Evolutionary conservation across 352 stramenopile genomes (phyloP), one percentile per base, ranked within the genome.

Genomic region (Globisporangium recalcitrans): DNA sequence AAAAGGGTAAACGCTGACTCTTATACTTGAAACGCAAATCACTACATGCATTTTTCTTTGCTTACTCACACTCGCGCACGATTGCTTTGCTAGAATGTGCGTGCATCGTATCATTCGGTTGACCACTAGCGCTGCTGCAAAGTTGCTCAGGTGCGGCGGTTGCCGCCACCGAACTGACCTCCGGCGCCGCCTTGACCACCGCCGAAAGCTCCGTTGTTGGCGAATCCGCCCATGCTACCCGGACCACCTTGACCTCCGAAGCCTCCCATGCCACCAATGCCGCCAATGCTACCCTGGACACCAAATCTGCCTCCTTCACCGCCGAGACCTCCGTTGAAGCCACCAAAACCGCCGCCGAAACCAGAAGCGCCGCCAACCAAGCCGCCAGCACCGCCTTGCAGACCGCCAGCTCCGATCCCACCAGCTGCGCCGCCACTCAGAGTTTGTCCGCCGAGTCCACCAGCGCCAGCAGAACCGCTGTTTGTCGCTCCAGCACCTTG

Each of bases 401-500:
- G n/a, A 32, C 21, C 21, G 3, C 21, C 47, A 31, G 47, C n/a
- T n/a, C n/a, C 31, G 7, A 36, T 36, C 13, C 31, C 31, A 10
- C 31, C 31, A 36, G 31, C 31, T 36, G 31, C 31, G n/a, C n/a
- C n/a, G n/a, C n/a, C n/a, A n/a, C n/a, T n/a, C n/a, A n/a, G n/a
- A n/a, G n/a, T n/a, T n/a, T n/a, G n/a, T 36, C 31, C 31, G 31
- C 31, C 31, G 31, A 36, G 31, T 10, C 31, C 31, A 14, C 31
- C 31, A 36, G n/a, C n/a, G n/a, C 31, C 31, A 42, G 13, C 36
- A 48, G 32, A 4, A 14, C 32, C 52, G 7, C 53, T 36, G 16
- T 60, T 60, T 21, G 21, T 8, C 3, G 53, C 53, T n/a, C 53
- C 53, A n/a, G 14, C 34, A 32, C 6, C 21, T 16, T 58, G 52